Conservation (phyloP, 345 rosid genomes). For the Aquilaria sinensis region DNA sequence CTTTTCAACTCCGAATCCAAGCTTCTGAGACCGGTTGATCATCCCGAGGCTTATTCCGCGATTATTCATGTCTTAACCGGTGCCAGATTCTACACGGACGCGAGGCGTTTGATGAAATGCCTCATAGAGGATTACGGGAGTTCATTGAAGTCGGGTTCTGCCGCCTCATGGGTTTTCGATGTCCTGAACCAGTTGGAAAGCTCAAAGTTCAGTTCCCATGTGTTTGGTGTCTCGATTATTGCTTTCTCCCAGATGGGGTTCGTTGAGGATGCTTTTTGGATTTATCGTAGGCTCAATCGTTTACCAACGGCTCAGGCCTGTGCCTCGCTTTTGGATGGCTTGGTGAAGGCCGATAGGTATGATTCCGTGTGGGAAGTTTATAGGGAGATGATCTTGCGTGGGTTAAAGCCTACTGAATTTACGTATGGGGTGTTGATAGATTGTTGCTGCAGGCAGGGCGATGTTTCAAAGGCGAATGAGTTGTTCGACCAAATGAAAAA, state of each 20-base stretch:
- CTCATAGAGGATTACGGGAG: conserved; percentile 34
- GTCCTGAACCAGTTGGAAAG: conserved; percentile 29
- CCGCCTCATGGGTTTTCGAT: conserved; percentile 26
- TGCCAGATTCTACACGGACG: conserved; percentile 31
- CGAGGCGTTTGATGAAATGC: conserved; percentile 65
- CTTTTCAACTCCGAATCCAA: conserved; percentile 27
- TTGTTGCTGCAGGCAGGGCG: conserved; percentile 48
- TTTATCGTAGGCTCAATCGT: conserved; percentile 29
- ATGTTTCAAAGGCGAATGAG: conserved; percentile 27
- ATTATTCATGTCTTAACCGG: conserved; percentile 24
- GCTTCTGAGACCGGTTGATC: conserved; percentile 18
- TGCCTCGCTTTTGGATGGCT: conserved; percentile 43
- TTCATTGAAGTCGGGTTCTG: conserved; percentile 21
- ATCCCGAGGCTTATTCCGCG: conserved; percentile 30
- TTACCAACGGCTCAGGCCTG: conserved; percentile 45
- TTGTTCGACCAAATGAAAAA: conserved; percentile 42
- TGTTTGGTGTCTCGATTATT: conserved; percentile 45
- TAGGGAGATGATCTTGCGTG: conserved; percentile 34
- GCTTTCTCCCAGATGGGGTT: conserved; percentile 47
- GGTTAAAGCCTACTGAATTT: conserved; percentile 47
- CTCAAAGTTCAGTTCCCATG: conserved; percentile 27
- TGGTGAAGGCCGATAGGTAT: conserved; percentile 36
- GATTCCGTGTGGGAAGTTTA: conserved; percentile 44
- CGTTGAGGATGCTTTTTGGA: conserved; percentile 59
- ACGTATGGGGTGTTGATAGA: conserved; percentile 52